These are phyloP conservation scores for Saxispiralis lemnorum DNA, from an alignment of 495 filamentous ascomycete species.

Conservation along the genomic window DNA sequence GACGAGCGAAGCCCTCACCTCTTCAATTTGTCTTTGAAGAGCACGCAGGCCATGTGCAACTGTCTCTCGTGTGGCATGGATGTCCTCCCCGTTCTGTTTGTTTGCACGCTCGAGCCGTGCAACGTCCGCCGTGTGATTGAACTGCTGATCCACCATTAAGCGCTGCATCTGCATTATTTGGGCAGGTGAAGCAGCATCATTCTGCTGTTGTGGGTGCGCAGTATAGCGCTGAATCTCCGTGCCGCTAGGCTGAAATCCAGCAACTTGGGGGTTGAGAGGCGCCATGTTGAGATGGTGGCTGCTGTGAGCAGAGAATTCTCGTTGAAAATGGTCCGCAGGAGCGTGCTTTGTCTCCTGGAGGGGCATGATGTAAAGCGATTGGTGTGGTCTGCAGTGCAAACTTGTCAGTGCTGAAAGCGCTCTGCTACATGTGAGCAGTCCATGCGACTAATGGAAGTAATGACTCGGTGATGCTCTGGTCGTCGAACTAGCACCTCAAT, in stretches of 20 bases:
- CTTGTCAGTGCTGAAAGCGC: too few species aligned
- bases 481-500: too few species aligned
- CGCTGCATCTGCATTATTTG: slow-evolving; percentile 1
- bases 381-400: too few species aligned
- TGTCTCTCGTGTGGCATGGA: neutral
- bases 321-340: neutral
- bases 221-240: slow-evolving; percentile 3
- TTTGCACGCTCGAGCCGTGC: neutral
- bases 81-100: neutral
- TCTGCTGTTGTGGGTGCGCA: neutral
- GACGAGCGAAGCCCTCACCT: neutral
- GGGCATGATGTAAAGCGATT: too few species aligned
- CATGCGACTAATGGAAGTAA: too few species aligned
- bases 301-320: too few species aligned
- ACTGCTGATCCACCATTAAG: slow-evolving; percentile 1
- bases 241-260: slow-evolving; percentile 3
- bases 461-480: too few species aligned
- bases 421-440: too few species aligned
- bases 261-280: slow-evolving; percentile 4
- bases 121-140: slow-evolving; percentile 5
- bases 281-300: too few species aligned
- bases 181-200: neutral
- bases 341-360: too few species aligned
- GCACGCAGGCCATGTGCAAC: neutral
- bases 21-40: slow-evolving; percentile 4